Evolutionary conservation across 192 early-diverging fungal genomes (phyloP).

Genomic region (Oehlia diaphana): DNA sequence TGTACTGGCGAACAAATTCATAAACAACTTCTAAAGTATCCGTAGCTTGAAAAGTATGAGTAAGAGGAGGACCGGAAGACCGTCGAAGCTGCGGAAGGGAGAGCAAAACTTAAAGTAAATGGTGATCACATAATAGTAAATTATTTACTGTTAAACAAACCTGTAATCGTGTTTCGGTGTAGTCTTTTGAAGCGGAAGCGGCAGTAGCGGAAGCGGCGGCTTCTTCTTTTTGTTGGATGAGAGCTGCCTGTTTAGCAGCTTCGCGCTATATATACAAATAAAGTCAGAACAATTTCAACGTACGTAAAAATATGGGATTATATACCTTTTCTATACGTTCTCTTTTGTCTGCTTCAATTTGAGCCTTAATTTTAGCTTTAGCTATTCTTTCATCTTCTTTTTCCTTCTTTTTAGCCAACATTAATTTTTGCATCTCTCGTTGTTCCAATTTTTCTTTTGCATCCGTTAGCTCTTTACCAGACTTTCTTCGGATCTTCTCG

Average conservation of each 20-base stretch:
- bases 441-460: conserved; percentile 69
- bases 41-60: conserved; percentile 60
- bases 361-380: conserved; percentile 70
- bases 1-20: conserved; percentile 51
- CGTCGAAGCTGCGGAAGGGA: not conserved
- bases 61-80: conserved; percentile 44
- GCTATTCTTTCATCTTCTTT: conserved; percentile 79
- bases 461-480: conserved; percentile 71
- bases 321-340: conserved; percentile 67
- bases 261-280: conserved; percentile 31
- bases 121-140: not conserved
- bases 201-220: conserved; percentile 33
- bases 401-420: conserved; percentile 69
- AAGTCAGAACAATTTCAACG: conserved; percentile 11
- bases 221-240: conserved; percentile 28
- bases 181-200: conserved; percentile 55
- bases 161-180: conserved; percentile 75
- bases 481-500: conserved; percentile 72
- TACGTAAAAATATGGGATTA: not conserved
- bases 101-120: not conserved
- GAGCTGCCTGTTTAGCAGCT: conserved; percentile 32
- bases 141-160: conserved; percentile 44
- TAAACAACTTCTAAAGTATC: conserved; percentile 63
- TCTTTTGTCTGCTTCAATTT: conserved; percentile 78
- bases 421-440: conserved; percentile 71